These are phyloP conservation scores for Prillingera fragicola DNA, from an alignment of 1,284 basidiomycete species.

Conservation along the genomic window DNA sequence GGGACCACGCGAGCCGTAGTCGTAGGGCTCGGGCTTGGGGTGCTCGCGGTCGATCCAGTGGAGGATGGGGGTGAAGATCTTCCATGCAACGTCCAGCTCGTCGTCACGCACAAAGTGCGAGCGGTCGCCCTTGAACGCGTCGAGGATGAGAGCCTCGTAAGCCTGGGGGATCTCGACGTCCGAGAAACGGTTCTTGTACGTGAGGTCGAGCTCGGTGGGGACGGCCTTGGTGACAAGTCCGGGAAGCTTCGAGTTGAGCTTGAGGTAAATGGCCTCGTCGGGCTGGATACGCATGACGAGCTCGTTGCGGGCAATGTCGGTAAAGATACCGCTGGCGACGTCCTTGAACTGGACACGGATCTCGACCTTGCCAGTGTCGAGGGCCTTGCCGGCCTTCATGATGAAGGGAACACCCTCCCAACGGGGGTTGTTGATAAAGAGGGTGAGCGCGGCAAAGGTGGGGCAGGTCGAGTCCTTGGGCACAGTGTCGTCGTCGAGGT, in stretches of 20 bases:
- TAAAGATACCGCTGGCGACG: constrained; percentile 90
- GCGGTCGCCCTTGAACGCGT: constrained; percentile 65
- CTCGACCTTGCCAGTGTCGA: constrained; percentile 96
- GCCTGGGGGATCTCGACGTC: constrained; percentile 87
- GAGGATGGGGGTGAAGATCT: constrained; percentile 92
- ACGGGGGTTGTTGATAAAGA: constrained; percentile 86
- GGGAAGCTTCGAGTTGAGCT: constrained; percentile 88
- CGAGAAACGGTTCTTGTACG: constrained; percentile 87
- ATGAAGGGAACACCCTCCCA: constrained; percentile 99
- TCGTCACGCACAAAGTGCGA: constrained; percentile 82
- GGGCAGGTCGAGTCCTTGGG: constrained; percentile 86
- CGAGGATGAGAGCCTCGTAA: constrained; percentile 85
- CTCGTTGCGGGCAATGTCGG: constrained; percentile 88
- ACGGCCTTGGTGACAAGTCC: constrained; percentile 82
- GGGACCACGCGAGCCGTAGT: constrained; percentile 91
- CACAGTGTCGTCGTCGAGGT: constrained; percentile 89
- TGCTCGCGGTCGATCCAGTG: constrained; percentile 66
- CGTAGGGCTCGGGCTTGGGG: constrained; percentile 67
- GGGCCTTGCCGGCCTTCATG: constrained; percentile 90
- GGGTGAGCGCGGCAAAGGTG: constrained; percentile 79
- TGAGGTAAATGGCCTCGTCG: constrained; percentile 88
- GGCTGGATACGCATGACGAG: constrained; percentile 93
- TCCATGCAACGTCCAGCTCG: constrained; percentile 92
- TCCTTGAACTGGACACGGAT: constrained; percentile 95
- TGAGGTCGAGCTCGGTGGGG: constrained; percentile 92